Evolutionary conservation across 176 grass and related monocot species (phyloP).

Genomic region (Chrysopogon serrulatus): DNA sequence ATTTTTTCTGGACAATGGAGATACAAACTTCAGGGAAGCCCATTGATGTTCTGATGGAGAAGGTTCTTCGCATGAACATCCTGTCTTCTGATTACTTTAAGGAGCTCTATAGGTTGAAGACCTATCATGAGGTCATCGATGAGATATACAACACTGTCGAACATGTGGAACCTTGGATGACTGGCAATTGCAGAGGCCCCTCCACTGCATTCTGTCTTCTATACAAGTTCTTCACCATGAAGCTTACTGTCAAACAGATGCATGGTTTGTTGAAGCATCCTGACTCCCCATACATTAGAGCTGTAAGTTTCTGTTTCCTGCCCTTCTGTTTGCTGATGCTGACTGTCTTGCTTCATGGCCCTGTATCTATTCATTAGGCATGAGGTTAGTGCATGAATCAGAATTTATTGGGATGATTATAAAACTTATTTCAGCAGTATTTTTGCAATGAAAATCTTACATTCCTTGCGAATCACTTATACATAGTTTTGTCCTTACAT

Average conservation of each 20-base stretch:
- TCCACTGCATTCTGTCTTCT: constrained; percentile 92
- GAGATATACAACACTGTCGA: constrained; percentile 83
- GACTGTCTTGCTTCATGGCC: neutral
- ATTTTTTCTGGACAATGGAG: constrained; percentile 49
- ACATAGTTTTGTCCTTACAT: constrained; percentile 7
- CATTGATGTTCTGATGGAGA: constrained; percentile 81
- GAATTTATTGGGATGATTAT: constrained; percentile 8
- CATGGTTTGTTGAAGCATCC: constrained; percentile 92
- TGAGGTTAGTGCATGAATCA: neutral
- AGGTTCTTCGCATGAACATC: constrained; percentile 96
- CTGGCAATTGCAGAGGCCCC: constrained; percentile 89
- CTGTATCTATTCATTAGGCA: neutral
- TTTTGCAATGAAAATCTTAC: neutral
- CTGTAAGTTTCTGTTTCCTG: constrained; percentile 58
- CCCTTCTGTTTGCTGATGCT: neutral
- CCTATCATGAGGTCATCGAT: constrained; percentile 92
- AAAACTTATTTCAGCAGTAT: neutral
- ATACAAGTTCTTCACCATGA: constrained; percentile 96
- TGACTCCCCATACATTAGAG: constrained; percentile 96
- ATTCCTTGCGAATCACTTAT: constrained; percentile 7
- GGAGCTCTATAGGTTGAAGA: constrained; percentile 80
- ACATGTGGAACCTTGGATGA: constrained; percentile 98
- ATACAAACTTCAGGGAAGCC: constrained; percentile 82
- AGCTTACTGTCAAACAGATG: constrained; percentile 92
- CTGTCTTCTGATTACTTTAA: constrained; percentile 96